Base-by-base conservation (phyloP, 1,139 yeast genomes). In the Debaryomyces sp. region DNA sequence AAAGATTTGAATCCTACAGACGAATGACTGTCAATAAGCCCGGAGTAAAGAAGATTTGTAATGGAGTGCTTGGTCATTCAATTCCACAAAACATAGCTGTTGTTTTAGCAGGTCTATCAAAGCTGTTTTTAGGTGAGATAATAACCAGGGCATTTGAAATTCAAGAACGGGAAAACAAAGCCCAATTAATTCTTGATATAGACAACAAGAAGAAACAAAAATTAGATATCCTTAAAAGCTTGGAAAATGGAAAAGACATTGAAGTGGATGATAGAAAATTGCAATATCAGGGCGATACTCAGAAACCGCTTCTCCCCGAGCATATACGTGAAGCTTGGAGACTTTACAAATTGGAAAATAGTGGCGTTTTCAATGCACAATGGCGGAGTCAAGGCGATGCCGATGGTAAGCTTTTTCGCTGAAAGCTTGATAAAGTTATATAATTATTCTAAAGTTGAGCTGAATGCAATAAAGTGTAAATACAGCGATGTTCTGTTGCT, bases 271-370 rank as follows among this genome's bases (percentile, higher is more conserved):
- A 66, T 52, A 59, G 55, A 23, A 61, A 59, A 23, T 61, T 76
- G 47, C 60, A 56, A 23, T 75, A 66, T 50, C 62, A 60, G 39
- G 80, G 80, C 26, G 85, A 81, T 52, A 67, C 67, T 15, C 68
- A 73, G 43, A 75, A 78, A 37, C 96, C 96, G 0, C 66, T 92
- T 40, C 76, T 82, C 40, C 96, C 97, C 0, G 91, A 88, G 55
- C 96, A 92, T 62, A 77, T 92, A 37, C 71, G 96, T 41, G 96
- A 90, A 60, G 97, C 97, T 1, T 89, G 96, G 91, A 72, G 96
- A 54, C 64, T 88, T 46, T 86, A 84, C 58, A 81, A 81, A 54
- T 55, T 76, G 41, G 96, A 90, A 58, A 81, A 78, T 47, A 84
- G 87, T n/a, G 82, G 87, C 2, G 82, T 86, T 2, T 74, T 82